Evolutionary conservation across 768 basidiomycete species (phyloP).

Genomic region (Psilocybe sp.): DNA sequence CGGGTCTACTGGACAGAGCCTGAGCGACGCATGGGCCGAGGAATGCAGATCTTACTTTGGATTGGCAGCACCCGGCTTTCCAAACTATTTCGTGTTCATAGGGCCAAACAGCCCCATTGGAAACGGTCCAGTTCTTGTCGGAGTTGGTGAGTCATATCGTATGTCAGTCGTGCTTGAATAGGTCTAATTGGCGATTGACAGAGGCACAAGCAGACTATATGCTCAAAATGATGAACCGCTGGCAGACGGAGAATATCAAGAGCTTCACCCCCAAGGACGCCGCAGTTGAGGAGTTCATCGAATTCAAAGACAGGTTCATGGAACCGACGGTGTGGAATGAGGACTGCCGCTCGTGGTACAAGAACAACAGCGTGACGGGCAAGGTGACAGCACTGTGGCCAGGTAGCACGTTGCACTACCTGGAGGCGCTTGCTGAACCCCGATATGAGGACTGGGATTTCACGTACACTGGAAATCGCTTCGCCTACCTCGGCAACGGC

Average conservation of each 20-base stretch:
- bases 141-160: slow-evolving; percentile 18
- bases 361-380: slow-evolving; percentile 15
- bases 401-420: slow-evolving; percentile 27
- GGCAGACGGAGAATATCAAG: slow-evolving; percentile 33
- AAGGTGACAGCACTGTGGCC: slow-evolving; percentile 28
- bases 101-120: slow-evolving; percentile 33
- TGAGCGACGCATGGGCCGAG: slow-evolving; percentile 29
- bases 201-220: slow-evolving; percentile 32
- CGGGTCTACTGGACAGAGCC: slow-evolving; percentile 20
- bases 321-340: slow-evolving; percentile 28
- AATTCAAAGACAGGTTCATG: slow-evolving; percentile 30
- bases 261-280: slow-evolving; percentile 30
- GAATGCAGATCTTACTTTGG: slow-evolving; percentile 29
- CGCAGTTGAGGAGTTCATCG: slow-evolving; percentile 30
- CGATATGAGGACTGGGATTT: slow-evolving; percentile 28
- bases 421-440: slow-evolving; percentile 23
- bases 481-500: slow-evolving; percentile 26
- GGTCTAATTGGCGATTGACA: not conserved
- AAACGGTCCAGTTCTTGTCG: slow-evolving; percentile 30
- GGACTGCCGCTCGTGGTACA: slow-evolving; percentile 30
- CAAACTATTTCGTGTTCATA: slow-evolving; percentile 29
- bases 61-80: slow-evolving; percentile 26
- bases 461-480: slow-evolving; percentile 24
- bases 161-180: not conserved
- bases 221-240: slow-evolving; percentile 28